These are phyloP conservation scores for Fusarium anguioides DNA, from an alignment of 2,329 filamentous ascomycete species.

Conservation along the genomic window DNA sequence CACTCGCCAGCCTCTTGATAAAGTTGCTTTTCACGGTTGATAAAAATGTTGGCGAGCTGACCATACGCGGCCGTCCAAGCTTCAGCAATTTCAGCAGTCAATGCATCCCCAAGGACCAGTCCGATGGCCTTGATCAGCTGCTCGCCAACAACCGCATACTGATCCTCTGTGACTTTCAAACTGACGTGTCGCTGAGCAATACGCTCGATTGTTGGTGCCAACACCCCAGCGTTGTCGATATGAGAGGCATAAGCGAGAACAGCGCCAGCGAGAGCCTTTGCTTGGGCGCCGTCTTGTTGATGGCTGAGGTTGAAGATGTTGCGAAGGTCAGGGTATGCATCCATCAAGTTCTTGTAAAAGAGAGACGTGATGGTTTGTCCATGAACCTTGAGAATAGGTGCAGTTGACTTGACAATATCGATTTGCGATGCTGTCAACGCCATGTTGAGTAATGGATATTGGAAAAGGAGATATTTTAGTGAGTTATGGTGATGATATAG, in stretches of 20 bases:
- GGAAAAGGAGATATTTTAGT: background rate
- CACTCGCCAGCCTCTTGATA: slow-evolving; percentile 66
- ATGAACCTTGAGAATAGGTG: slow-evolving; percentile 55
- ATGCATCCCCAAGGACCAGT: slow-evolving; percentile 69
- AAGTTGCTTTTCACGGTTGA: slow-evolving; percentile 68
- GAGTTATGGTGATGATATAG: too few relatives aligned
- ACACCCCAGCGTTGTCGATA: slow-evolving; percentile 36
- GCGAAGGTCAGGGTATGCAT: slow-evolving; percentile 70
- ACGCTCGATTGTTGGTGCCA: slow-evolving; percentile 52
- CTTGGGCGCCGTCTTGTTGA: slow-evolving; percentile 41
- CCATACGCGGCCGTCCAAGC: slow-evolving; percentile 1
- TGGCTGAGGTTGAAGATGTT: slow-evolving; percentile 69
- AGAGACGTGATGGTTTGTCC: slow-evolving; percentile 71
- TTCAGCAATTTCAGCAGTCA: slow-evolving; percentile 57
- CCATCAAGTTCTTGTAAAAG: slow-evolving; percentile 75
- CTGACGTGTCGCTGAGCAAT: slow-evolving; percentile 43
- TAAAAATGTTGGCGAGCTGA: slow-evolving; percentile 56
- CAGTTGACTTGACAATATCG: slow-evolving; percentile 15
- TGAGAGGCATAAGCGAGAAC: slow-evolving; percentile 59
- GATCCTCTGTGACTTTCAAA: slow-evolving; percentile 1
- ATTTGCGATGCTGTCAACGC: slow-evolving; percentile 1
- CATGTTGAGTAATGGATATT: background rate
- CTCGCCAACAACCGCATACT: slow-evolving; percentile 12
- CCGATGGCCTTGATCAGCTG: slow-evolving; percentile 72
- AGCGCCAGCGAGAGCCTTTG: slow-evolving; percentile 39